These are phyloP conservation scores for Colletotrichum trifolii DNA, from an alignment of 2,329 filamentous ascomycete genomes.

Conservation along the genomic window DNA sequence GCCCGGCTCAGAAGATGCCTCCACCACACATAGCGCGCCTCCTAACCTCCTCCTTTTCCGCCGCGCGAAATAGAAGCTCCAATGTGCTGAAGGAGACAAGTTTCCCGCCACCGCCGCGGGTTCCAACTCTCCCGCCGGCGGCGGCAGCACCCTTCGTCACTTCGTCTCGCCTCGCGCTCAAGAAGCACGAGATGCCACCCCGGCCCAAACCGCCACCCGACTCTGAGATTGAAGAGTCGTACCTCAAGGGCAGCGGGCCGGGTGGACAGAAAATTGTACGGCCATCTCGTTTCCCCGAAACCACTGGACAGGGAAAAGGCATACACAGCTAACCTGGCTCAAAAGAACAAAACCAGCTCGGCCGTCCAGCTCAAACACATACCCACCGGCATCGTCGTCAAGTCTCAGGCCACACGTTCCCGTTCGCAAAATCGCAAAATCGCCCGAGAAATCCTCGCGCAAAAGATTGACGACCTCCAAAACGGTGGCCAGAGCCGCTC, in stretches of 20 bases:
- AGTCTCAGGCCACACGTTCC: conserved; percentile 91
- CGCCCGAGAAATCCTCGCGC: conserved; percentile 80
- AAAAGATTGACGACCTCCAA: conserved; percentile 76
- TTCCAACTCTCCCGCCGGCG: not conserved
- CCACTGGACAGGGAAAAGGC: conserved; percentile 1
- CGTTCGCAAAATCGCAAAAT: conserved; percentile 88
- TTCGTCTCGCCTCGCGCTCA: conserved; percentile 49
- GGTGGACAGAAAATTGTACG: conserved; percentile 94
- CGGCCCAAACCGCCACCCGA: conserved; percentile 79
- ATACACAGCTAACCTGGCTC: conserved; percentile 7
- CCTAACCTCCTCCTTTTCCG: not conserved
- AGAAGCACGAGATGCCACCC: conserved; percentile 73
- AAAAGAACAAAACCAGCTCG: conserved; percentile 92
- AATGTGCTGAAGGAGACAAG: not conserved
- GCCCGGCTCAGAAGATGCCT: conserved; percentile 30
- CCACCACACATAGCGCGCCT: conserved; percentile 5
- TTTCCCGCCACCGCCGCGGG: conserved; percentile 4
- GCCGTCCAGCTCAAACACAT: conserved; percentile 93
- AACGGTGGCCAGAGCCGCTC: conserved; percentile 78
- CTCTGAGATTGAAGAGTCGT: conserved; percentile 82
- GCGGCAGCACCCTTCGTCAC: conserved; percentile 34
- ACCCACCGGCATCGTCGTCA: conserved; percentile 91
- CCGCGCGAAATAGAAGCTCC: conserved; percentile 6
- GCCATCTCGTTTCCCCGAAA: conserved; percentile 32
- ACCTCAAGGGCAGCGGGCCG: conserved; percentile 90